Evolutionary conservation across 1,139 yeast genomes (phyloP).

Genomic region (Pneumocystis jirovecii): DNA sequence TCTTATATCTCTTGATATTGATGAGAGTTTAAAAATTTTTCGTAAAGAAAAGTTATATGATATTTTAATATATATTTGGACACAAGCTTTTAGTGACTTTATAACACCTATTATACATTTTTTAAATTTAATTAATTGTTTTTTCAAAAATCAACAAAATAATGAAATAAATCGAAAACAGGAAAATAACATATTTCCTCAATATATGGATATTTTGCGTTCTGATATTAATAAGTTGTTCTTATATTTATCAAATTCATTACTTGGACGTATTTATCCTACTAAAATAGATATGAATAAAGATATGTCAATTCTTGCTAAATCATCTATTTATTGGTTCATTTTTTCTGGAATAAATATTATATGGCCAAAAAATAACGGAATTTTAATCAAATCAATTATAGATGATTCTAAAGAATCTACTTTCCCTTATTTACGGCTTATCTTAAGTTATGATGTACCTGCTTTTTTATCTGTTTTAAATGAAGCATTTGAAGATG

Average conservation of each 20-base stretch:
- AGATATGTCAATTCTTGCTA: constrained; percentile 26
- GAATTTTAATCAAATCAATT: constrained; percentile 18
- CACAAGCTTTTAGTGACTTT: constrained; percentile 48
- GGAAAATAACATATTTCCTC: constrained; percentile 7
- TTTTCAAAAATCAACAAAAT: constrained; percentile 1
- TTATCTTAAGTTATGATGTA: constrained; percentile 37
- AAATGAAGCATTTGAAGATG: constrained; percentile 68
- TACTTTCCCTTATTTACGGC: constrained; percentile 45
- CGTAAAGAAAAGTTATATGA: constrained; percentile 40
- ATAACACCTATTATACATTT: constrained; percentile 51
- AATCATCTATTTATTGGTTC: constrained; percentile 35
- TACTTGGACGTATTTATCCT: constrained; percentile 70
- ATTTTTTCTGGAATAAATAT: constrained; percentile 40
- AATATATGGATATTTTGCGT: not conserved
- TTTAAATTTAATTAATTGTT: constrained; percentile 19
- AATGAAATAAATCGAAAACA: constrained; percentile 3
- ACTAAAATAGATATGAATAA: constrained; percentile 37
- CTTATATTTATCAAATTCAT: constrained; percentile 49
- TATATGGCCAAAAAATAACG: constrained; percentile 32
- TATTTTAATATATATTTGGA: constrained; percentile 55
- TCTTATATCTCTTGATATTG: constrained; percentile 53
- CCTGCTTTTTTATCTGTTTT: constrained; percentile 47
- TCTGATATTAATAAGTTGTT: constrained; percentile 31
- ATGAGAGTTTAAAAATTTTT: constrained; percentile 50
- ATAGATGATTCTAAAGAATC: constrained; percentile 24